Evolutionary conservation across 805 yeast genomes (phyloP), one percentile per base, ranked within the genome.

Genomic region (Yamadazyma laniorum): DNA sequence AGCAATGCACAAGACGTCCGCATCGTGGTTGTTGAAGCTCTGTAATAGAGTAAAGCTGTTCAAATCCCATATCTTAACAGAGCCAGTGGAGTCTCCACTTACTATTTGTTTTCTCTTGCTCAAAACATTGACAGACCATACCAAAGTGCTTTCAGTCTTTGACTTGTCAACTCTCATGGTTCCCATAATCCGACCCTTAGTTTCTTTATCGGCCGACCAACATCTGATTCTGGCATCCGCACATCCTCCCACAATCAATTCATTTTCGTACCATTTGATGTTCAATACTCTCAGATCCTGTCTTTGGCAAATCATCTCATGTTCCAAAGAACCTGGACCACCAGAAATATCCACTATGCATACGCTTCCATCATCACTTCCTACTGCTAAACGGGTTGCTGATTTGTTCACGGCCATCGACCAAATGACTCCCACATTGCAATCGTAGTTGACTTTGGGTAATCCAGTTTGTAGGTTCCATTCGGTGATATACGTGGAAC

Each of bases 21-120:
- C 96, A 34, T 85, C 95, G 56, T 93, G 98, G 8, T 79, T 79
- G 47, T 79, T 75, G 59, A 88, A 89, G 17, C 85, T 79, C 60
- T 91, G 98, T 35, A 79, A 69, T 42, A 93, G 66, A 1, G 96
- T 81, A 49, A 80, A 80, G 49, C 78, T 82, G 33, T 77, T 74
- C 45, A 83, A 70, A 53, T 91, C 96, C 99, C 99, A 93, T 47
- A 93, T 75, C 61, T 91, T 91, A 36, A 93, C 77, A 6, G 85
- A 74, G 1, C 99, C 99, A 1, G 97, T 91, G 5, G 97, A 89
- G 64, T 93, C 99, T 38, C 98, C 99, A 43, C 89, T 80, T n/a
- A 87, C 95, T 42, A 93, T 74, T 58, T 88, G 95, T 38, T 77
- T 70, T 34, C 75, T 74, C 29, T 67, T 57, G 4, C 83, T 79